Percentiles rank a stretch among this genome's conserved stretches.
Evolutionary conservation across 306 rosid genomes (phyloP).

Genomic region (Neltuma alba): DNA sequence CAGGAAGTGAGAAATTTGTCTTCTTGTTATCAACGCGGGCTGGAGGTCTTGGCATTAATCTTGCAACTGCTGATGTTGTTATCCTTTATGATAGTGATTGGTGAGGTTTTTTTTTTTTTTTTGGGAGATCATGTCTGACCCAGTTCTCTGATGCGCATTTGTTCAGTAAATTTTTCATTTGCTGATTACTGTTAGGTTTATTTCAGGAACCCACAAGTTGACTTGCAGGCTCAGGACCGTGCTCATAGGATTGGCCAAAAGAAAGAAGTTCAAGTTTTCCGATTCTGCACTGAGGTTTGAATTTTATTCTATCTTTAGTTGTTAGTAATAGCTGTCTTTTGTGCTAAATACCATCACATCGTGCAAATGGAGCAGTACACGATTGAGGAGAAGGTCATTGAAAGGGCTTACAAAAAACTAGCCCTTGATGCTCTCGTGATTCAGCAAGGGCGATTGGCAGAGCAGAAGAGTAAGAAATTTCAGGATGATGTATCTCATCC

Average conservation of each 20-base stretch:
- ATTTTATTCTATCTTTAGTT: not conserved
- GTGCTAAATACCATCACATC: constrained; percentile 6
- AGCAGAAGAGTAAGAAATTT: constrained; percentile 73
- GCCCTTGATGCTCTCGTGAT: constrained; percentile 99
- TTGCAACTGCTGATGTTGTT: constrained; percentile 99
- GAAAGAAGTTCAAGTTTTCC: constrained; percentile 99
- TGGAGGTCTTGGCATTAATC: constrained; percentile 99
- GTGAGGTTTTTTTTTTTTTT: constrained; percentile 45
- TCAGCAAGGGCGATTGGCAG: constrained; percentile 98
- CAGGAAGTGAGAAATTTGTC: constrained; percentile 97
- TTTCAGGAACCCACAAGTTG: constrained; percentile 97
- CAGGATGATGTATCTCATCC: constrained; percentile 5
- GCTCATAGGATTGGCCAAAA: constrained; percentile 99
- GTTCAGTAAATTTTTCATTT: constrained; percentile 2
- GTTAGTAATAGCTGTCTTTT: not conserved
- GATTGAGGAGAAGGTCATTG: constrained; percentile 96
- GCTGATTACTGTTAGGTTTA: constrained; percentile 29
- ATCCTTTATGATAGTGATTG: constrained; percentile 98
- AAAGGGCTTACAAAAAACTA: constrained; percentile 99
- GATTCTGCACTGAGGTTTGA: constrained; percentile 94
- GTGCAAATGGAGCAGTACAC: constrained; percentile 63
- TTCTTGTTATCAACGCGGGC: constrained; percentile 95
- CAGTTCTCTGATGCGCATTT: not conserved
- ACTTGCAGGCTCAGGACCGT: constrained; percentile 98
- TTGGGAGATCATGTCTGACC: not conserved